phyloP scores from a whole-genome alignment of 768 basidiomycete species.

The Mycena indigotica region DNA sequence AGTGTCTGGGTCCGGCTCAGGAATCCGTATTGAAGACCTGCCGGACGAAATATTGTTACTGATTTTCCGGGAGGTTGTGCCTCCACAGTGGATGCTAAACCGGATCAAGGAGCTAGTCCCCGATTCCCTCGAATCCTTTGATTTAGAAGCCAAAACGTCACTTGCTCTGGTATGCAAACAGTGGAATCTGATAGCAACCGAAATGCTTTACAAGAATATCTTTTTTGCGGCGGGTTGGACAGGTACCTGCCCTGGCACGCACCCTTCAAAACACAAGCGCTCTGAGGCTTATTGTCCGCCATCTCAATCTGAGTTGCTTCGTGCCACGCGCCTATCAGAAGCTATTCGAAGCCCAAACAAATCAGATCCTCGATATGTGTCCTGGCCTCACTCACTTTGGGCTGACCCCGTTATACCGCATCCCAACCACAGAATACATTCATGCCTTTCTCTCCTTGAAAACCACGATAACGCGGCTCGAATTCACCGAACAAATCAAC shows the following conservation, averaged over 20 bases:
- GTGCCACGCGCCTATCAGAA: constrained; percentile 12
- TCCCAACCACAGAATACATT: neutral
- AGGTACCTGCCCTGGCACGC: constrained; percentile 24
- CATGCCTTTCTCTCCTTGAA: neutral
- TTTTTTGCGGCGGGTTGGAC: constrained; percentile 26
- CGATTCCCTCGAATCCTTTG: constrained; percentile 26
- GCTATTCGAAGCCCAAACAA: constrained; percentile 9
- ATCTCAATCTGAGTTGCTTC: constrained; percentile 15
- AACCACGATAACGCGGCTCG: constrained; percentile 1
- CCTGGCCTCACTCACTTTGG: constrained; percentile 10
- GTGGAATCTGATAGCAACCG: constrained; percentile 28
- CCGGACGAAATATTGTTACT: constrained; percentile 28
- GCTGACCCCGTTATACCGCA: neutral
- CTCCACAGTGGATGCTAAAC: constrained; percentile 26
- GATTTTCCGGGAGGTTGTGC: constrained; percentile 29
- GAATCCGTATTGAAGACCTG: neutral
- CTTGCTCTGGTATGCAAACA: constrained; percentile 28
- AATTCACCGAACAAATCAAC: neutral
- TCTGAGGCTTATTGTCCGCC: constrained; percentile 17
- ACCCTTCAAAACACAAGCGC: constrained; percentile 19
- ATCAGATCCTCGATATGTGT: constrained; percentile 1
- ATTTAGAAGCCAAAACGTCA: constrained; percentile 24
- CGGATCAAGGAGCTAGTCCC: constrained; percentile 17
- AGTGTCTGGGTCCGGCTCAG: too few relatives aligned
- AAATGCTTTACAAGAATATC: constrained; percentile 30